These are phyloP conservation scores for Russula abietina DNA, from an alignment of 768 basidiomycete species.

Conservation along the genomic window DNA sequence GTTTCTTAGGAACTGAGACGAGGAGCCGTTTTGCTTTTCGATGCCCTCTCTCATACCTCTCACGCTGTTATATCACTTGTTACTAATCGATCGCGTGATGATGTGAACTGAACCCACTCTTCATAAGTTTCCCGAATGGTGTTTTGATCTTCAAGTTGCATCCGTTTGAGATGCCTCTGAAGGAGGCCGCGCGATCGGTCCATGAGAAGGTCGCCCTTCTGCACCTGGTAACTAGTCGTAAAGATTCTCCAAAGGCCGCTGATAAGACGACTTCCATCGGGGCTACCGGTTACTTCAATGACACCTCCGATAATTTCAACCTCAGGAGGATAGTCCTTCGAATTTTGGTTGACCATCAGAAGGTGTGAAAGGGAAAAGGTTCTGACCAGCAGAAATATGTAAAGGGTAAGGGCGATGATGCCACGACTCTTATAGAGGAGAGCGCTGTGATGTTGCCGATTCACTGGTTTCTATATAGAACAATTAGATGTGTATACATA, in stretches of 20 bases:
- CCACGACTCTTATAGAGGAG: no score
- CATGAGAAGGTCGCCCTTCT: not conserved
- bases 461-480: no score
- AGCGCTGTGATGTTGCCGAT: no score
- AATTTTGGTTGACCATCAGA: not conserved
- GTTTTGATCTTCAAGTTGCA: not conserved
- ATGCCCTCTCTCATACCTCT: rapidly evolving
- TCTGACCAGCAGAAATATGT: no score
- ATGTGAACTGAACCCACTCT: not conserved
- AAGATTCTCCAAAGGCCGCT: not conserved
- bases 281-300: not conserved
- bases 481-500: no score
- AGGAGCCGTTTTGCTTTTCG: not conserved
- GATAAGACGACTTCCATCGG: not conserved
- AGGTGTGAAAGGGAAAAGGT: no score
- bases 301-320: not conserved
- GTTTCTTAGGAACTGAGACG: not conserved
- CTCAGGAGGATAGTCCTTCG: not conserved
- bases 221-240: not conserved
- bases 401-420: no score
- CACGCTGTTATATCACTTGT: not conserved
- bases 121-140: rapidly evolving
- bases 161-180: not conserved
- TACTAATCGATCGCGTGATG: not conserved
- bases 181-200: not conserved